Conservation (phyloP, 768 basidiomycete species). For the Pisolithus microcarpus region DNA sequence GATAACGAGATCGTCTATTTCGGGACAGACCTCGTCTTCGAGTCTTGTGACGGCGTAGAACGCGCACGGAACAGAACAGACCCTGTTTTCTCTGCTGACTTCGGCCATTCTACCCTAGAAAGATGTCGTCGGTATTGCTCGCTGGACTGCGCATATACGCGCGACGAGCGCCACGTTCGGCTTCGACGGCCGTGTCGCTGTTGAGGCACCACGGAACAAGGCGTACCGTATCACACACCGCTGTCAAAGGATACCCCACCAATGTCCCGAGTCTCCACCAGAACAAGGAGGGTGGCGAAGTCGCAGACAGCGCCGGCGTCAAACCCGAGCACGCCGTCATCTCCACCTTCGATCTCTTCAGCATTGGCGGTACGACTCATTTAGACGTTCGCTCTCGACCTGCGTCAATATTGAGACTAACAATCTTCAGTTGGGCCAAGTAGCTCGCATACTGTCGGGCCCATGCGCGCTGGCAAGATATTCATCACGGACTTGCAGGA, state of each 20-base stretch:
- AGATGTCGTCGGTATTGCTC: not conserved
- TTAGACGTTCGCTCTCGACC: not conserved
- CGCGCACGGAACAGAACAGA: no score
- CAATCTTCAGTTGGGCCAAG: slow-evolving; percentile 50
- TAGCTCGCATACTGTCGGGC: slow-evolving; percentile 64
- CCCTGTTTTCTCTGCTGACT: no score
- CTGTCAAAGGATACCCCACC: not conserved
- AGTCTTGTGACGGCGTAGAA: no score
- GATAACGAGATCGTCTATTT: slow-evolving; percentile 4
- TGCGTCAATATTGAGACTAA: not conserved
- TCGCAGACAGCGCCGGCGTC: slow-evolving; percentile 10
- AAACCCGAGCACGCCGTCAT: slow-evolving; percentile 82
- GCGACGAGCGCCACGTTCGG: not conserved
- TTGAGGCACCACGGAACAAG: not conserved
- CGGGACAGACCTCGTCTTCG: not conserved
- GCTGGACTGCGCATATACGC: slow-evolving; percentile 2
- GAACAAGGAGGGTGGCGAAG: slow-evolving; percentile 1
- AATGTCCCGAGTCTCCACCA: slow-evolving; percentile 1
- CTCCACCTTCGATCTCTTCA: slow-evolving; percentile 88
- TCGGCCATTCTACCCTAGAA: not conserved
- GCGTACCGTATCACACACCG: slow-evolving; percentile 14
- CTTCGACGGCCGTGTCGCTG: not conserved
- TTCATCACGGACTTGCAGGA: slow-evolving; percentile 73
- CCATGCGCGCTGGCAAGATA: slow-evolving; percentile 90
- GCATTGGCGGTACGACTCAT: slow-evolving; percentile 66